Evolutionary conservation across 2,329 filamentous ascomycete genomes (phyloP).

Genomic region (Spiromastix sp.): DNA sequence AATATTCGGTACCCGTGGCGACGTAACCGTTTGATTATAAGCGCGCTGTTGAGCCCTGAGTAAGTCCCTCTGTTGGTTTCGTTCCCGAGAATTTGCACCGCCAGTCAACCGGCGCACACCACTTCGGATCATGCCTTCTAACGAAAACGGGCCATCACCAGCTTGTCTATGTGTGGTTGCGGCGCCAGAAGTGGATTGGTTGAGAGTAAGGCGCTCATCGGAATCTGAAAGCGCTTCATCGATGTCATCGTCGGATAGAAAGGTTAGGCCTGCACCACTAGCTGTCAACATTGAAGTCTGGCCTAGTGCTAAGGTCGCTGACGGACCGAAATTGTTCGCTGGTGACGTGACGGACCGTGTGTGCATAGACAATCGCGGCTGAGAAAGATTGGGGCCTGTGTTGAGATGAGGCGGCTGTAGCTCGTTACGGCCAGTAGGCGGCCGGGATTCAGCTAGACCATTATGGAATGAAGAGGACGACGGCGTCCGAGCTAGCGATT

Average conservation of each 20-base stretch:
- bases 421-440: slow-evolving; percentile 47
- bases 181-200: slow-evolving; percentile 15
- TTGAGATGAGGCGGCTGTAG: slow-evolving; percentile 51
- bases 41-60: slow-evolving; percentile 34
- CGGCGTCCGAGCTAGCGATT: slow-evolving; percentile 63
- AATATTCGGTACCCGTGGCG: slow-evolving; percentile 37
- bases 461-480: slow-evolving; percentile 73
- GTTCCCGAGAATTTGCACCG: slow-evolving; percentile 30
- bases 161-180: slow-evolving; percentile 21
- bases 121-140: slow-evolving; percentile 36
- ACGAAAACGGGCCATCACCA: slow-evolving; percentile 32
- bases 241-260: slow-evolving; percentile 66
- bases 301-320: slow-evolving; percentile 7
- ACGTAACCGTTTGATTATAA: slow-evolving; percentile 22
- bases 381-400: slow-evolving; percentile 23
- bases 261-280: slow-evolving; percentile 47
- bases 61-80: slow-evolving; percentile 35
- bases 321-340: slow-evolving; percentile 38
- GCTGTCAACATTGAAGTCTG: slow-evolving; percentile 42
- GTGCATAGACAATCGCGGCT: slow-evolving; percentile 58
- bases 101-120: slow-evolving; percentile 39
- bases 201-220: slow-evolving; percentile 50
- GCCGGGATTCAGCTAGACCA: slow-evolving; percentile 64
- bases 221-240: slow-evolving; percentile 74
- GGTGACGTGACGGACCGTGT: slow-evolving; percentile 79